Conservation (phyloP, 768 basidiomycete species). For the Lentinula sp. region DNA sequence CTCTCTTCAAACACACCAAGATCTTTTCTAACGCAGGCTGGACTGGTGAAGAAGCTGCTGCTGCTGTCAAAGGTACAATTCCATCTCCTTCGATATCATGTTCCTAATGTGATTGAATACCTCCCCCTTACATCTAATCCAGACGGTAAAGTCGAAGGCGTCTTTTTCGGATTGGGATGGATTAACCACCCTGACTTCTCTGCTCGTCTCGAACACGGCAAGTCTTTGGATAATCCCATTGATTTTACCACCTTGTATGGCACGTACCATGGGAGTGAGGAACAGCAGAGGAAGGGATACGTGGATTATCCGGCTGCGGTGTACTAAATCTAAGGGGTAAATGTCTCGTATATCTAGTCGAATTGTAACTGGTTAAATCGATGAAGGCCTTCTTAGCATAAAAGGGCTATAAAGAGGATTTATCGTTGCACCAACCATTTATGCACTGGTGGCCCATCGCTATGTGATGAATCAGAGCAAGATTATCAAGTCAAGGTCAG, state of each 20-base stretch:
- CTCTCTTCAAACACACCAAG: conserved; percentile 16
- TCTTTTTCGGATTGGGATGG: conserved; percentile 21
- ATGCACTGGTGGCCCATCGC: too few relatives aligned
- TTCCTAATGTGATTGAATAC: not conserved
- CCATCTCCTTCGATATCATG: not conserved
- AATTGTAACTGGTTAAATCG: too few relatives aligned
- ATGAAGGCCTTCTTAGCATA: too few relatives aligned
- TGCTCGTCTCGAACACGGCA: conserved; percentile 19
- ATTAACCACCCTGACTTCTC: conserved; percentile 24
- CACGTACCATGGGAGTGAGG: conserved; percentile 3
- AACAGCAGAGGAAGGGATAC: conserved; percentile 18
- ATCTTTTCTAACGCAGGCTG: conserved; percentile 21
- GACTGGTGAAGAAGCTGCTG: conserved; percentile 20
- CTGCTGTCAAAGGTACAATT: conserved; percentile 9
- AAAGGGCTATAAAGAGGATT: too few relatives aligned
- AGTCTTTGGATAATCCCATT: conserved; percentile 16
- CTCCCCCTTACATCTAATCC: not conserved
- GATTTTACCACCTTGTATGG: conserved; percentile 17
- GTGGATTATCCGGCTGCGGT: conserved; percentile 17
- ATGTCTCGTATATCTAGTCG: too few relatives aligned
- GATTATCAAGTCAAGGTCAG: too few relatives aligned
- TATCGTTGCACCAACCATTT: too few relatives aligned
- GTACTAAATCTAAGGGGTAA: not conserved
- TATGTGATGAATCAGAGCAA: too few relatives aligned
- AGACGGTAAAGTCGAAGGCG: conserved; percentile 19